phyloP scores from a whole-genome alignment of 1,139 yeast species.

The Saccharomyces uvarum region DNA sequence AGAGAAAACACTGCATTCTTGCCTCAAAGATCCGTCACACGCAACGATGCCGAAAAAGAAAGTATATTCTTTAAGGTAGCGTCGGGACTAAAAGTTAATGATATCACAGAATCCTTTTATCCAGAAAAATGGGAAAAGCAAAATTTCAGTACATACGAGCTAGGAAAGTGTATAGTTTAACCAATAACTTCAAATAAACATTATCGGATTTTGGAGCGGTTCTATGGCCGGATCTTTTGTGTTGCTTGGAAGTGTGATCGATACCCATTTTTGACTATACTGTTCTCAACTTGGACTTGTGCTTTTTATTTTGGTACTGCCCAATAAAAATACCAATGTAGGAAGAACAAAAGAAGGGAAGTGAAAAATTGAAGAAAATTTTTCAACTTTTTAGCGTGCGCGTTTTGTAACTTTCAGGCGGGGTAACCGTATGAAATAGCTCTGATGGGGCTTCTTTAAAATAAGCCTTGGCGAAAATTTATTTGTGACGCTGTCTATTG shows the following conservation, averaged over 20 bases:
- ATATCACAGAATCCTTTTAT: constrained; percentile 16
- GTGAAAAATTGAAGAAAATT: too few species aligned
- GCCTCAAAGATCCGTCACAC: not conserved
- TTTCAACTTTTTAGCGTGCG: too few species aligned
- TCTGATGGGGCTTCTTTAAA: too few species aligned
- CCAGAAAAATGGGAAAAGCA: not conserved
- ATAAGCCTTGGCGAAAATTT: too few species aligned
- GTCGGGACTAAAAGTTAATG: not conserved
- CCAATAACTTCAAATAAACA: constrained; percentile 95
- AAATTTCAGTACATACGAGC: constrained; percentile 69
- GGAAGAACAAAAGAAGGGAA: too few species aligned
- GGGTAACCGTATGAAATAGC: too few species aligned
- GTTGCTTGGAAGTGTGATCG: constrained; percentile 95
- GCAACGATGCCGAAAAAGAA: not conserved
- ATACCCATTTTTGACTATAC: constrained; percentile 67
- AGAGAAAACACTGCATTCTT: not conserved
- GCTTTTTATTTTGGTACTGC: not conserved
- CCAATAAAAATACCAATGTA: too few species aligned
- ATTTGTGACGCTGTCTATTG: too few species aligned
- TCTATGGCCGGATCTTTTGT: constrained; percentile 93
- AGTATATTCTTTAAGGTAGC: not conserved
- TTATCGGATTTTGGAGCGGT: constrained; percentile 99
- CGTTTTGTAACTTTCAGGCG: too few species aligned
- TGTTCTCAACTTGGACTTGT: not conserved
- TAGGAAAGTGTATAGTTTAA: constrained; percentile 96